Evolutionary conservation across 768 basidiomycete genomes (phyloP), one percentile per base, ranked within the genome.

Genomic region (Roridomyces roridus): DNA sequence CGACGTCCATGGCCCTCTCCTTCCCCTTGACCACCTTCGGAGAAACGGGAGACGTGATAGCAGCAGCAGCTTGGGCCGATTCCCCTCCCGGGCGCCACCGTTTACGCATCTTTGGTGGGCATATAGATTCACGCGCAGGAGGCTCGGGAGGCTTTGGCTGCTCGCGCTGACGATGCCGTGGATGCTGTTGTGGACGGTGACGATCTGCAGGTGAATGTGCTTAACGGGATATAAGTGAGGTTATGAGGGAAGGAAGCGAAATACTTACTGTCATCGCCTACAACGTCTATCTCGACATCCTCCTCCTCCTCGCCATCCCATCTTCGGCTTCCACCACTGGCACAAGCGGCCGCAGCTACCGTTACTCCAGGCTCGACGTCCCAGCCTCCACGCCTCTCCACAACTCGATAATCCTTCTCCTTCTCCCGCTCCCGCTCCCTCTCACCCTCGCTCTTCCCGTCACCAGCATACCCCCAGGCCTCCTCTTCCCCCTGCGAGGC

Each of bases 241-340:
- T n/a, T n/a, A 34, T 34, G 20, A 26, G 24, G 23, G 2, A 34
- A 35, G 14, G 35, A 17, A 24, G 26, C 44, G 9, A 12, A 6
- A 35, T 37, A 24, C 25, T 2, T 43, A 29, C 42, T 41, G 14
- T 31, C 41, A 41, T 25, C 41, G 3, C 29, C 29, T 5, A 42
- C 40, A 17, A 28, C 40, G 7, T 57, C 54, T 51, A 15, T 31
- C 2, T 50, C 59, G 11, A 20, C 63, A 11, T 62, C 70, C 5
- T 31, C 52, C 4, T 64, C 67, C 62, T 59, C 63, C 34, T 67
- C 70, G 63, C 65, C 40, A 24, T 53, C 70, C 37, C 65, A 65
- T 17, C 18, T 57, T 25, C 17, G 55, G 15, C 35, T 46, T n/a
- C 25, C 42, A 46, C 29, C 48, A 11, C 21, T 36, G 11, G 14